These are phyloP conservation scores for Penicillium atrosanguineum DNA, from an alignment of 495 filamentous ascomycete genomes.

Conservation along the genomic window DNA sequence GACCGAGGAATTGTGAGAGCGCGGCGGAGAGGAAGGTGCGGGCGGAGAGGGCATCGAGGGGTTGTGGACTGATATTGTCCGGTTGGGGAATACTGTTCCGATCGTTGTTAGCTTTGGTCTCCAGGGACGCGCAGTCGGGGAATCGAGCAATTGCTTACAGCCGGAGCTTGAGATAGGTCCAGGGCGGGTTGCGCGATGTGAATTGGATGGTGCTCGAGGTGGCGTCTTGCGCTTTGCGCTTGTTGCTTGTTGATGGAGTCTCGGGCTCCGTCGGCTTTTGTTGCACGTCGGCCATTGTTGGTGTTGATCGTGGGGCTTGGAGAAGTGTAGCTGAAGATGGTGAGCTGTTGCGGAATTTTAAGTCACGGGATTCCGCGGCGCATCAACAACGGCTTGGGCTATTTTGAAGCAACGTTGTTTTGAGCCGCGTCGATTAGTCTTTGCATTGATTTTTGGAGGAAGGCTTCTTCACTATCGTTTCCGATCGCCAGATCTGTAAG, in stretches of 20 bases:
- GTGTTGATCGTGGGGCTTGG: background rate
- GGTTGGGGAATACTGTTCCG: slow-evolving; percentile 33
- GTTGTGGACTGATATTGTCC: slow-evolving; percentile 19
- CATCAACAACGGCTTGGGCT: background rate
- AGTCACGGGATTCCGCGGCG: slow-evolving; percentile 24
- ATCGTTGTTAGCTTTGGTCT: background rate
- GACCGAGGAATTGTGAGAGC: slow-evolving; percentile 75
- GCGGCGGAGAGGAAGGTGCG: slow-evolving; percentile 71
- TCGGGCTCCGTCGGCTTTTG: background rate
- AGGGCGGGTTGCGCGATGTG: slow-evolving; percentile 48
- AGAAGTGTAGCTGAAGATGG: background rate
- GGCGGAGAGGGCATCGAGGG: slow-evolving; percentile 71
- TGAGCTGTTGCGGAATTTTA: slow-evolving; percentile 8
- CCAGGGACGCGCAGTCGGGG: background rate
- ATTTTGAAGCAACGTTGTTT: background rate
- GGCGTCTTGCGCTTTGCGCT: slow-evolving; percentile 31
- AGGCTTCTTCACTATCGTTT: slow-evolving; percentile 24
- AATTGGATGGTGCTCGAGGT: slow-evolving; percentile 28
- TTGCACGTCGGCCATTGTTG: slow-evolving; percentile 6
- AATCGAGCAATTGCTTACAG: slow-evolving; percentile 26
- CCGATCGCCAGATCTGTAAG: slow-evolving; percentile 31
- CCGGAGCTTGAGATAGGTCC: slow-evolving; percentile 50
- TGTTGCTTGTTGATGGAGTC: slow-evolving; percentile 13
- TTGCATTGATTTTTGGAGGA: slow-evolving; percentile 23
- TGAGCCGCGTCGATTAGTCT: slow-evolving; percentile 11